Conservation (phyloP, 2,329 filamentous ascomycete species). For the Neonectria hederae region DNA sequence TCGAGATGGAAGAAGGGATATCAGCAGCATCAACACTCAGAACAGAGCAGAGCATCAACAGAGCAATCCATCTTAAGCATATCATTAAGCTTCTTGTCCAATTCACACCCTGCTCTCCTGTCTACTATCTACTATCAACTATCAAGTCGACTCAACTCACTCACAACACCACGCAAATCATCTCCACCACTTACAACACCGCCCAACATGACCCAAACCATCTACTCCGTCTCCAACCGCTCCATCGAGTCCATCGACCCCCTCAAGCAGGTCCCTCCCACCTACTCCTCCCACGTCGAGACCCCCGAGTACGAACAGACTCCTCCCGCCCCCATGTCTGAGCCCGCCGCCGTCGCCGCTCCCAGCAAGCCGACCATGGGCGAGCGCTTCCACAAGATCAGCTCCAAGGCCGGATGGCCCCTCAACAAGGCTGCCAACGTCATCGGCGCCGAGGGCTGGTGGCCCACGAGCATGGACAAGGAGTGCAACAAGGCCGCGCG, state of each 20-base stretch:
- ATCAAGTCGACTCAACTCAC: not conserved
- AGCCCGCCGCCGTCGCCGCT: slow-evolving; percentile 6
- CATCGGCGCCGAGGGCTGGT: slow-evolving; percentile 77
- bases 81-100: not conserved
- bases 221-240: slow-evolving; percentile 27
- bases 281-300: slow-evolving; percentile 29
- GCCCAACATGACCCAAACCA: slow-evolving; percentile 29
- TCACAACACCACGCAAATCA: not conserved
- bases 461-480: slow-evolving; percentile 77
- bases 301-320: slow-evolving; percentile 5
- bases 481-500: slow-evolving; percentile 81
- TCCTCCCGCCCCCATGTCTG: slow-evolving; percentile 4
- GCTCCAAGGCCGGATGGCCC: slow-evolving; percentile 72
- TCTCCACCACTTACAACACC: not conserved
- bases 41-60: slow-evolving; percentile 2
- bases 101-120: not conserved
- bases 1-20: not conserved
- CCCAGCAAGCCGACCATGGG: slow-evolving; percentile 53
- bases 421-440: slow-evolving; percentile 75
- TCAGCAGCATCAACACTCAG: not conserved
- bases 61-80: slow-evolving; percentile 14
- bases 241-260: slow-evolving; percentile 33
- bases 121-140: not conserved
- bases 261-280: slow-evolving; percentile 35
- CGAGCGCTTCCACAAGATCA: slow-evolving; percentile 70